Percentiles rank a stretch among this genome's conserved stretches.
phyloP scores from a whole-genome alignment of 371 early-diverging fungal species.

The Syncephalis plumigaleata region DNA sequence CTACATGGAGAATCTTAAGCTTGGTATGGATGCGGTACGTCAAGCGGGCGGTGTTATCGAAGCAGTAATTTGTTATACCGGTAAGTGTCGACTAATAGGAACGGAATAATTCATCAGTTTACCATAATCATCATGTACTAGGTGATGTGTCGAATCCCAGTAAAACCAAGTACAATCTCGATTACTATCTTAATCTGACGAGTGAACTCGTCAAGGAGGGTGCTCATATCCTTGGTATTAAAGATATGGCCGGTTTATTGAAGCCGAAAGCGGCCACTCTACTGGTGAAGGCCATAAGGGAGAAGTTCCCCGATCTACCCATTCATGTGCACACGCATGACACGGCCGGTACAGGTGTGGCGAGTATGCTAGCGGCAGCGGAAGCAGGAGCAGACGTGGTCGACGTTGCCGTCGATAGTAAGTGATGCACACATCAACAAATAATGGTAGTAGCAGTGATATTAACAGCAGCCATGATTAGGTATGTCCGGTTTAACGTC shows the following conservation, averaged over 20 bases:
- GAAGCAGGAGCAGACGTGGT: conserved; percentile 88
- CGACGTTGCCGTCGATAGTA: conserved; percentile 75
- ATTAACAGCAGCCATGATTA: no score
- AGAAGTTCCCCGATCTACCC: conserved; percentile 74
- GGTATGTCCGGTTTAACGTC: conserved; percentile 85
- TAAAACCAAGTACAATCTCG: conserved; percentile 55
- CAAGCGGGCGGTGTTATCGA: conserved; percentile 90
- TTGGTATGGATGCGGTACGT: conserved; percentile 86
- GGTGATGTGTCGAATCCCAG: conserved; percentile 66
- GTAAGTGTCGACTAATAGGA: no score
- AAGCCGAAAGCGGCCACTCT: conserved; percentile 78
- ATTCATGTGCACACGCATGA: conserved; percentile 95
- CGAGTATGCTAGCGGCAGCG: conserved; percentile 83
- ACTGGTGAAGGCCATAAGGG: conserved; percentile 64
- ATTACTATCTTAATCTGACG: conserved; percentile 82
- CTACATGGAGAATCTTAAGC: conserved; percentile 83
- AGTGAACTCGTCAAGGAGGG: conserved; percentile 76
- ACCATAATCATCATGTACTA: no score
- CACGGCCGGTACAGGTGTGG: conserved; percentile 91
- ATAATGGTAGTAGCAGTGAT: no score
- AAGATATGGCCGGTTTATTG: conserved; percentile 94
- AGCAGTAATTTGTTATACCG: conserved; percentile 85
- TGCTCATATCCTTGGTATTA: conserved; percentile 86
- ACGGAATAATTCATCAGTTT: no score
- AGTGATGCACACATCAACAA: no score